Conservation (phyloP, 2,329 filamentous ascomycete species). For the Phyllosticta paracitricarpa region DNA sequence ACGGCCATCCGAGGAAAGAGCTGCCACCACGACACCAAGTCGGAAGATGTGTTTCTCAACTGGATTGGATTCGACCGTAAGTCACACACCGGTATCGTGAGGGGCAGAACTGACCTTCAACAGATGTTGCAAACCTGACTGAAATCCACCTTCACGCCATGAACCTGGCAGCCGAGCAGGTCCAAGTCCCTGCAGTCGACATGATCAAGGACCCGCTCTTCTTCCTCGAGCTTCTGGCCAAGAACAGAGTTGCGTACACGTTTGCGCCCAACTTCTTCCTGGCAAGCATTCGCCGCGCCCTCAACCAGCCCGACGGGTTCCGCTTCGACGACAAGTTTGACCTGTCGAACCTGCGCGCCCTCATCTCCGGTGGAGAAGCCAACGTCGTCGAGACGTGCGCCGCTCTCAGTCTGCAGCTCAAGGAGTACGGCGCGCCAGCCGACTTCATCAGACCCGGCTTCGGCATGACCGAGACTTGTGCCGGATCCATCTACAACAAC, state of each 20-base stretch:
- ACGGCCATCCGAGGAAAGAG: slow-evolving; percentile 34
- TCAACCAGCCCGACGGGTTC: slow-evolving; percentile 3
- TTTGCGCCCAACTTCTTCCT: slow-evolving; percentile 40
- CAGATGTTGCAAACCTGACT: slow-evolving; percentile 39
- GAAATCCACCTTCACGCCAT: slow-evolving; percentile 46
- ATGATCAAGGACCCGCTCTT: slow-evolving; percentile 28
- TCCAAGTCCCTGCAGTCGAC: slow-evolving; percentile 35
- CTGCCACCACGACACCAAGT: background rate
- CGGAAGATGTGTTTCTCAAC: slow-evolving; percentile 25
- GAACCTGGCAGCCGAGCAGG: slow-evolving; percentile 30
- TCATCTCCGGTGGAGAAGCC: slow-evolving; percentile 40
- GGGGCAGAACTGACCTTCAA: background rate
- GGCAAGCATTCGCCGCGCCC: slow-evolving; percentile 12
- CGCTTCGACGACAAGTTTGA: slow-evolving; percentile 14
- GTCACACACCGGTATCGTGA: background rate
- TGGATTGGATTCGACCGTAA: slow-evolving; percentile 42
- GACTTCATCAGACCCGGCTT: slow-evolving; percentile 34
- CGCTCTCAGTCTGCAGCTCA: slow-evolving; percentile 20
- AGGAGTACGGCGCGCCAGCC: slow-evolving; percentile 19
- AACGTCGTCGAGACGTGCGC: slow-evolving; percentile 29
- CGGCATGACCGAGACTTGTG: slow-evolving; percentile 46
- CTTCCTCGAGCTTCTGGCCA: slow-evolving; percentile 32
- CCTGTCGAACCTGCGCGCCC: slow-evolving; percentile 19
- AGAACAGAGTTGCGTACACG: slow-evolving; percentile 33
- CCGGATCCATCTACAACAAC: slow-evolving; percentile 36